phyloP scores from a whole-genome alignment of 306 rosid species.

The Astragalus membranaceus region DNA sequence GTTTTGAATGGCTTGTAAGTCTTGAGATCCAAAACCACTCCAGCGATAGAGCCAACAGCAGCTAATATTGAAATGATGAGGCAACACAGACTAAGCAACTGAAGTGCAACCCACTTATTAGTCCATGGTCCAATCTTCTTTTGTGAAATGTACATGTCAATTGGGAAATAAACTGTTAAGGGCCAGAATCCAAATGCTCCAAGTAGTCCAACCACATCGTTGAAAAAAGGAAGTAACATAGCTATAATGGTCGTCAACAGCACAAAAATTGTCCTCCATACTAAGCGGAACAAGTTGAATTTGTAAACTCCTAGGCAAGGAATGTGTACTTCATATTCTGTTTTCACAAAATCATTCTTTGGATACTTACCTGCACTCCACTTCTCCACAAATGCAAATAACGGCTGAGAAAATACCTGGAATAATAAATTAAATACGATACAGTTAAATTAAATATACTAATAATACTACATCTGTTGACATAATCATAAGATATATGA shows the following conservation, averaged over 20 bases:
- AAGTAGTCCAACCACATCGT: constrained; percentile 68
- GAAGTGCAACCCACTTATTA: constrained; percentile 52
- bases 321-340: constrained; percentile 47
- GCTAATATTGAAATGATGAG: constrained; percentile 48
- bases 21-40: constrained; percentile 65
- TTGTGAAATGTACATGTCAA: constrained; percentile 66
- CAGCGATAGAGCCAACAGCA: constrained; percentile 65
- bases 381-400: constrained; percentile 71
- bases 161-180: constrained; percentile 59
- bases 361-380: constrained; percentile 53
- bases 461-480: not conserved
- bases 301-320: constrained; percentile 42
- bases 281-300: constrained; percentile 49
- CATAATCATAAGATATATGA: not conserved
- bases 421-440: not conserved
- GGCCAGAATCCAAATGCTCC: constrained; percentile 90
- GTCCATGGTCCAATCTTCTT: constrained; percentile 52
- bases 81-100: constrained; percentile 42
- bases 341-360: constrained; percentile 36
- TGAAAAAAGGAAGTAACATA: constrained; percentile 76
- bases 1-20: constrained; percentile 51
- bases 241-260: constrained; percentile 51
- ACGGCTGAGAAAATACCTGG: constrained; percentile 59
- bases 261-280: constrained; percentile 65
- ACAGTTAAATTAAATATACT: not conserved